These are phyloP conservation scores for Digitaria exilis DNA, from an alignment of 202 grass and related monocot species.

Conservation along the genomic window DNA sequence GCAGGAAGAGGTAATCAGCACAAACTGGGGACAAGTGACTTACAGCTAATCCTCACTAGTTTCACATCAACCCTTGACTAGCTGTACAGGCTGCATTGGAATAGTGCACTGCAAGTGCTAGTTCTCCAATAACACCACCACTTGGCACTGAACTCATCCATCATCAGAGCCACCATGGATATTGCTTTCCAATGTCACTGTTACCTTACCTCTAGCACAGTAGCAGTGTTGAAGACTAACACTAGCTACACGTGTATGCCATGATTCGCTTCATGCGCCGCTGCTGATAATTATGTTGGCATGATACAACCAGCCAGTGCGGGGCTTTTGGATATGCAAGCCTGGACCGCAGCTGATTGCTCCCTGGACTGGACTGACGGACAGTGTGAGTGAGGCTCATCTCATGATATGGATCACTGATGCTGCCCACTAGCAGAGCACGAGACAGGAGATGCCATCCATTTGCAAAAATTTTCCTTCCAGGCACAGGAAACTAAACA, in stretches of 20 bases:
- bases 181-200: not conserved
- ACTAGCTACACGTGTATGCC: not conserved
- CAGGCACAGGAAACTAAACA: constrained; percentile 7
- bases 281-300: constrained; percentile 31
- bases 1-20: not conserved
- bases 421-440: constrained; percentile 20
- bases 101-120: not conserved
- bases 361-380: not conserved
- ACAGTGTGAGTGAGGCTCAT: not conserved
- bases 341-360: constrained; percentile 39
- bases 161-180: no score
- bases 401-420: constrained; percentile 32
- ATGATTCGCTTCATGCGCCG: constrained; percentile 16
- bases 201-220: not conserved
- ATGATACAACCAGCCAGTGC: constrained; percentile 31
- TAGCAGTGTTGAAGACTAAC: no score
- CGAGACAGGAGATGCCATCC: constrained; percentile 38
- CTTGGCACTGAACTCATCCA: not conserved
- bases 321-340: constrained; percentile 33
- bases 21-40: not conserved
- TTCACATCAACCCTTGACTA: not conserved
- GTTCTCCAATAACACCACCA: no score
- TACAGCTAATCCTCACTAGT: not conserved
- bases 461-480: constrained; percentile 19
- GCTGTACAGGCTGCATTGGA: not conserved